Percentiles rank a stretch among this genome's conserved stretches.
Conservation (phyloP, 164 flowering plant species). For the Paratinospora sagittata region DNA sequence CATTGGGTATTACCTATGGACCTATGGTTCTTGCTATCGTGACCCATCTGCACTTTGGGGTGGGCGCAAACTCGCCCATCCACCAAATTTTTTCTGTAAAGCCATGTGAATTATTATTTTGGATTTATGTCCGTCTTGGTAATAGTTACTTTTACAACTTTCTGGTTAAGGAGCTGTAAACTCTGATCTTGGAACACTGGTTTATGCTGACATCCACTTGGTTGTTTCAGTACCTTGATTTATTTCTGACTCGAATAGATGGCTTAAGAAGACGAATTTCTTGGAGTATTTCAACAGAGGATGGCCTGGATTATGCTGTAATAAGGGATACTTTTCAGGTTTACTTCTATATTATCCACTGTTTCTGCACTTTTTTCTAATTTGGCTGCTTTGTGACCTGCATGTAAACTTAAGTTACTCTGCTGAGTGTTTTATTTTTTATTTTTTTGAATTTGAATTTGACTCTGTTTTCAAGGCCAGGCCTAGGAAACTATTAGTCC, state of each 20-base stretch:
- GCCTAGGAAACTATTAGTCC: too few relatives aligned
- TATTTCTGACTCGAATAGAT: slow-evolving; percentile 83
- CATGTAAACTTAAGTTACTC: too few relatives aligned
- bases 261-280: slow-evolving; percentile 71
- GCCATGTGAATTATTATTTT: background rate
- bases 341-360: background rate
- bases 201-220: background rate
- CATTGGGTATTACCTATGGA: too few relatives aligned
- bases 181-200: background rate
- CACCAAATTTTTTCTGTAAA: background rate
- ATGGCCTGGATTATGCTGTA: slow-evolving; percentile 33
- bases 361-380: background rate
- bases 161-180: background rate
- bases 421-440: too few relatives aligned
- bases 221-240: slow-evolving; percentile 63
- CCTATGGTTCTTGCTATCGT: too few relatives aligned
- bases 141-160: background rate
- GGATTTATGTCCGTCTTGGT: background rate
- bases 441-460: too few relatives aligned
- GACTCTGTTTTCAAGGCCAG: too few relatives aligned
- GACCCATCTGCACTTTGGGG: background rate
- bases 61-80: background rate
- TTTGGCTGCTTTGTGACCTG: background rate
- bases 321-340: slow-evolving; percentile 83
- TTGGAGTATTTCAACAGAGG: slow-evolving; percentile 24